Percentiles rank a stretch among this genome's conserved stretches.
Conservation (phyloP, 176 grass and related monocot genomes). For the Elymus sibiricus region DNA sequence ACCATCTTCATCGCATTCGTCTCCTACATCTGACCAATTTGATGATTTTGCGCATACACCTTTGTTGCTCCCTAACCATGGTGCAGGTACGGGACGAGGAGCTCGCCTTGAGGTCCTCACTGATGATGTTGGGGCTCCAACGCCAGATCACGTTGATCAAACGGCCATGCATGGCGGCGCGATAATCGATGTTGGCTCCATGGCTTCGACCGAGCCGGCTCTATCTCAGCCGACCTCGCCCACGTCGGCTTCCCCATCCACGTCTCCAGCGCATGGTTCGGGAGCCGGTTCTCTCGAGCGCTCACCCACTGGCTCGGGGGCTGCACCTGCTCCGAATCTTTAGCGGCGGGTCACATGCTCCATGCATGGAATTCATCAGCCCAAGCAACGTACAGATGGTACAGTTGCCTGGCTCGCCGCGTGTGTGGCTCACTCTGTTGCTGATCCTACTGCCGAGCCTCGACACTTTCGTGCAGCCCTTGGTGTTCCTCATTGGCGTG, state of each 20-base stretch:
- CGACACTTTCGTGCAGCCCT: neutral
- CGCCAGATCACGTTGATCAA: neutral
- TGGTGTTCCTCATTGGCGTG: neutral
- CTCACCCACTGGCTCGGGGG: too few species aligned
- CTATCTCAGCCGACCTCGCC: neutral
- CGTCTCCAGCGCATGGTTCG: neutral
- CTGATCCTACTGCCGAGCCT: neutral
- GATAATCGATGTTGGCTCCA: neutral
- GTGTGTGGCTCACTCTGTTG: neutral
- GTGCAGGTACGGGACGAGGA: neutral
- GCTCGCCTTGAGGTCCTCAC: neutral
- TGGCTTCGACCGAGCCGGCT: neutral
- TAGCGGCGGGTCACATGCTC: neutral
- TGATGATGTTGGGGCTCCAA: neutral
- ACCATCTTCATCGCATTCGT: neutral
- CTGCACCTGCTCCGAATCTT: neutral
- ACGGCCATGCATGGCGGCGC: neutral
- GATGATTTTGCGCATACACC: neutral
- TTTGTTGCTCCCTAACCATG: neutral
- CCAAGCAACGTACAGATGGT: neutral
- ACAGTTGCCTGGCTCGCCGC: neutral
- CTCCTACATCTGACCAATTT: neutral
- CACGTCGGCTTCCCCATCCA: neutral
- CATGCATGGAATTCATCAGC: neutral
- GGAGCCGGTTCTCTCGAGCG: neutral